Evolutionary conservation across 75 land plant genomes (phyloP), one percentile per base, ranked within the genome.

Genomic region (Chamaecyparis obtusa): DNA sequence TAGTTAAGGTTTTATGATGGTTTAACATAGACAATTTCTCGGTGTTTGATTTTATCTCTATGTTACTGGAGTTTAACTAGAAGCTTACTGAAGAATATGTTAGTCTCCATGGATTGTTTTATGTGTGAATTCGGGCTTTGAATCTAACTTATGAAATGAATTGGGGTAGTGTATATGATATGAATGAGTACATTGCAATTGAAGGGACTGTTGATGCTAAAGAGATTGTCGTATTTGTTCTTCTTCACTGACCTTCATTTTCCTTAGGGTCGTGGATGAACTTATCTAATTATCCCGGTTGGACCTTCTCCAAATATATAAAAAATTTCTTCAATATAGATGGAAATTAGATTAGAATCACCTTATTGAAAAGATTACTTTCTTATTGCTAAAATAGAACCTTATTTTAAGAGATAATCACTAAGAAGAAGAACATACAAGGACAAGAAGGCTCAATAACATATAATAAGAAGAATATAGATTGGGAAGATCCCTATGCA

Each of bases 1-100:
- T 86, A 35, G 90, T 87, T 24, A 90, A 88, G 56, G 93, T 92
- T 77, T 86, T 87, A 32, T 92, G 89, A 32, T 94, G 92, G n/a
- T 94, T 94, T 24, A 93, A 85, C 71, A 85, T 85, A 83, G 83
- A 44, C 33, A 8, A 10, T 80, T 43, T n/a, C 32, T 46, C 27
- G n/a, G 85, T 9, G 33, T 5, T 84, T 21, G 48, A 24, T 84
- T n/a, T 17, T 55, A 55, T 54, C 4, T 81, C 51, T 80, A 19
- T 44, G n/a, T 44, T 43, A 67, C 17, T 36, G 67, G 60, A 35
- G n/a, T 27, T 54, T 8, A 11, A 64, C 56, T 54, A 19, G 27
- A 33, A 54, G 60, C 36, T 56, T 37, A 54, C 36, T 84, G 67
- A 54, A 55, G 37, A 24, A 32, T n/a, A 39, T 27, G 36, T 35